These are phyloP conservation scores for Kalanchoe fedtschenkoi DNA, from an alignment of 164 flowering plant genomes.

Conservation along the genomic window DNA sequence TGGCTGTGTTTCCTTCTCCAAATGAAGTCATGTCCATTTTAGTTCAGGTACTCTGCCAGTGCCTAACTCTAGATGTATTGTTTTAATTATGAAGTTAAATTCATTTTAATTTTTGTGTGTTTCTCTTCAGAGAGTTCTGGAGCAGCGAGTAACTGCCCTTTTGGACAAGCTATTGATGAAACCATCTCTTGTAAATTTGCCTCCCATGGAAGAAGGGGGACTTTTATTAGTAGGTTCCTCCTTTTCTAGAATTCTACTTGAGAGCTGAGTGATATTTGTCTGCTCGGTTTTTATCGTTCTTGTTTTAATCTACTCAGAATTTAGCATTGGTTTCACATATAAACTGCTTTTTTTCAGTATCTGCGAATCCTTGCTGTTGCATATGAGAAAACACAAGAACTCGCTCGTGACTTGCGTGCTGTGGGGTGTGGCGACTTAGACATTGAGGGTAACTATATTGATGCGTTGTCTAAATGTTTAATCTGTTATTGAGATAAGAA, in stretches of 20 bases:
- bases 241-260: slow-evolving; percentile 44
- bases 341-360: slow-evolving; percentile 48
- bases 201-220: slow-evolving; percentile 83
- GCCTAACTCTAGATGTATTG: not conserved
- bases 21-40: slow-evolving; percentile 92
- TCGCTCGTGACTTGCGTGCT: slow-evolving; percentile 75
- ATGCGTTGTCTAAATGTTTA: not conserved
- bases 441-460: slow-evolving; percentile 60
- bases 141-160: slow-evolving; percentile 84
- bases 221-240: slow-evolving; percentile 64
- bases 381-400: slow-evolving; percentile 92
- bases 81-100: not conserved
- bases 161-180: slow-evolving; percentile 77
- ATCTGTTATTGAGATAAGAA: not conserved
- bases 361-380: slow-evolving; percentile 93
- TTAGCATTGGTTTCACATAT: slow-evolving; percentile 17
- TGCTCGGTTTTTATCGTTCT: not conserved
- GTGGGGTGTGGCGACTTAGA: slow-evolving; percentile 99
- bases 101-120: not conserved
- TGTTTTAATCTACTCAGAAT: slow-evolving; percentile 6
- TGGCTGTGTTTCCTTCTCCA: slow-evolving; percentile 97
- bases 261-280: slow-evolving; percentile 28
- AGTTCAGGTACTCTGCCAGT: slow-evolving; percentile 61
- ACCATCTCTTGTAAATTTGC: slow-evolving; percentile 82
- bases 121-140: slow-evolving; percentile 70